Base-by-base conservation (phyloP, 2,329 filamentous ascomycete genomes). In the Verticillium isaacii region DNA sequence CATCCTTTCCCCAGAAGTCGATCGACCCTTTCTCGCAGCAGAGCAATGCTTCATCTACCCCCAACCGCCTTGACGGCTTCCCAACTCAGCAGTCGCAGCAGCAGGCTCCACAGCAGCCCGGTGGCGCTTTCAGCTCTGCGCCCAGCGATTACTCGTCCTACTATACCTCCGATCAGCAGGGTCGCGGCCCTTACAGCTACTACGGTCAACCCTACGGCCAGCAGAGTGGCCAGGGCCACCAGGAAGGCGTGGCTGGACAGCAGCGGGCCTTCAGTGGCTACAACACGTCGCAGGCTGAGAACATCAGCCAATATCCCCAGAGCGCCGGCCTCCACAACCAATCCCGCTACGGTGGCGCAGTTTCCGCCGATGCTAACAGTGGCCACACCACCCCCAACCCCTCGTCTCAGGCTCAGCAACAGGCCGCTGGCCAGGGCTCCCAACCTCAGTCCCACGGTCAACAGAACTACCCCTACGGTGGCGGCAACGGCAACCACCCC, bases 351-450 rank as follows among this genome's bases (percentile, higher is more conserved):
- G 82, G 82, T 34, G 80, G 78, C 66, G 80, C 79, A 56, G 76
- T 81, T 34, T 78, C 82, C 63, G 81, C 86, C 65, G 92, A 96
- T 61, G 84, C 85, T 64, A 92, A 89, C 79, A 97, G 92, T 73
- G 94, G 93, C 55, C 90, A 95, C 74, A 94, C 90, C 70, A 97
- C 93, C 2, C 93, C 94, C 39, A 95, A 96, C 78, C 93, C 93
- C 32, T 83, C 89, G 50, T 77, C 78, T 12, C 84, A 85, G 71
- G 78, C 77, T 56, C 84, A 85, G 68, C 76, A 78, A 68, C 75
- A 72, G 62, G 75, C 39, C 23, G 58, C 58, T 2, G 41, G 72
- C 34, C 78, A 78, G 52, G 74, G 74, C 56, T 74, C 77, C 60
- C 79, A 80, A 71, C 78, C 76, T 19, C 78, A 80, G 67, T 73